Evolutionary conservation across 495 filamentous ascomycete species (phyloP).

Genomic region (Penicillium silybi): DNA sequence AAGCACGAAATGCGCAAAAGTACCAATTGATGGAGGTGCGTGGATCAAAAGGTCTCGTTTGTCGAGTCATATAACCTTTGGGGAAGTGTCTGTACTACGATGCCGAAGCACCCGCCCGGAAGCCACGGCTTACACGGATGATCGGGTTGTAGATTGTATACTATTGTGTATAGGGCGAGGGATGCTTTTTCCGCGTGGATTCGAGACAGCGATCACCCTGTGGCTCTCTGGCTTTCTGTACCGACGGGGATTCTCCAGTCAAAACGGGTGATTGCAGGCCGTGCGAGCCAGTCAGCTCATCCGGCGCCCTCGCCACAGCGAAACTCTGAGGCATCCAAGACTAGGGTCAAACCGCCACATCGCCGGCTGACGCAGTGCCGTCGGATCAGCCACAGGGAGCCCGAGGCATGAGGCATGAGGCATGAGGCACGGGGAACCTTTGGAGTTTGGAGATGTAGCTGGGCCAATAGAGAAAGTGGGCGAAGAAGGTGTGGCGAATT

Average conservation of each 20-base stretch:
- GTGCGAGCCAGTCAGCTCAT: slow-evolving; percentile 12
- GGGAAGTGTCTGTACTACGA: too few relatives aligned
- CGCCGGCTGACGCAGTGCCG: slow-evolving; percentile 12
- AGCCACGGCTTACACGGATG: not conserved
- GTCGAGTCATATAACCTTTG: too few relatives aligned
- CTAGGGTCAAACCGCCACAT: not conserved
- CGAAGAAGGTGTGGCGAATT: slow-evolving; percentile 18
- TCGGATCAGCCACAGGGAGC: not conserved
- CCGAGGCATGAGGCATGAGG: not conserved
- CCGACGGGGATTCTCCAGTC: not conserved
- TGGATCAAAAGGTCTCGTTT: too few relatives aligned
- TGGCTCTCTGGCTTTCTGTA: too few relatives aligned
- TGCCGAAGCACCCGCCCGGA: too few relatives aligned
- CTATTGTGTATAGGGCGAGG: not conserved
- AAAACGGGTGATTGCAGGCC: not conserved
- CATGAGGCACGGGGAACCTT: not conserved
- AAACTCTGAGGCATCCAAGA: not conserved
- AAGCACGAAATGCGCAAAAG: too few relatives aligned
- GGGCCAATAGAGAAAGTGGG: slow-evolving; percentile 8
- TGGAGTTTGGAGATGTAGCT: not conserved
- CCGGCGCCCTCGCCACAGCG: slow-evolving; percentile 13
- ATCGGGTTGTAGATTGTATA: not conserved
- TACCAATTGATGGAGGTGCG: too few relatives aligned
- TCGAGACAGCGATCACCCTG: too few relatives aligned
- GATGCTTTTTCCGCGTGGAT: not conserved